A percentile compares a stretch with the other conserved stretches of the same genome.
Evolutionary conservation across 1,284 basidiomycete genomes (phyloP).

Genomic region (Austroboletus olivaceoglutinosus): DNA sequence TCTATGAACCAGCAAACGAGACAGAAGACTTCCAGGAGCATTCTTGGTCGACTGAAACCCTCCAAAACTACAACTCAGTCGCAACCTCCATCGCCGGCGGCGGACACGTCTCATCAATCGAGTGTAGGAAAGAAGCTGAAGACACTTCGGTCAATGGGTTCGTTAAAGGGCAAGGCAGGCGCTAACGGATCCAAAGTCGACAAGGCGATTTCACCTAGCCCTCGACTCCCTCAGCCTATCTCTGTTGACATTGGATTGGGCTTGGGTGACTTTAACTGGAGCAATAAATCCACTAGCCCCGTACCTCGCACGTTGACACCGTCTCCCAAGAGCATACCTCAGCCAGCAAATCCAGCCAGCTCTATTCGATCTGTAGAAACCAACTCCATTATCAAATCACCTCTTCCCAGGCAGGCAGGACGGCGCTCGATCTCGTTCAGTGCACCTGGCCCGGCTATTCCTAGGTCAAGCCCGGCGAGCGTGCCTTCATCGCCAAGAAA

Average conservation of each 20-base stretch:
- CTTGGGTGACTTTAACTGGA: slow-evolving; percentile 57
- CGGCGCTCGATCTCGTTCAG: slow-evolving; percentile 68
- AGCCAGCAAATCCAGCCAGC: slow-evolving; percentile 18
- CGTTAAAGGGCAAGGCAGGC: slow-evolving; percentile 54
- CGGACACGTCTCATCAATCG: slow-evolving; percentile 37
- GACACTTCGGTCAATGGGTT: slow-evolving; percentile 74
- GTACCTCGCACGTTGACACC: slow-evolving; percentile 23
- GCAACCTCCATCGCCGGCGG: slow-evolving; percentile 41
- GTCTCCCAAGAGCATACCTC: slow-evolving; percentile 20
- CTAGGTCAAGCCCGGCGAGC: slow-evolving; percentile 43
- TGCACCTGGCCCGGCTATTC: slow-evolving; percentile 27
- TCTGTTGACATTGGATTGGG: slow-evolving; percentile 59
- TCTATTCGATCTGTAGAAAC: slow-evolving; percentile 18
- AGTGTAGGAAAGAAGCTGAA: slow-evolving; percentile 57
- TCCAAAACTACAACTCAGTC: slow-evolving; percentile 38
- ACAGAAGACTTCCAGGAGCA: slow-evolving; percentile 63
- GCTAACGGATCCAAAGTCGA: slow-evolving; percentile 30
- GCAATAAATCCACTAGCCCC: slow-evolving; percentile 29
- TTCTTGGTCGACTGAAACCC: slow-evolving; percentile 59
- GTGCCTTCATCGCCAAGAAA: slow-evolving; percentile 50
- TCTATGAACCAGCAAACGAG: slow-evolving; percentile 35
- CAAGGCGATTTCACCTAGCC: slow-evolving; percentile 42
- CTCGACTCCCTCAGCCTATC: slow-evolving; percentile 51
- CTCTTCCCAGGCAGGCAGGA: slow-evolving; percentile 38
- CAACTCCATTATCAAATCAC: slow-evolving; percentile 12